Conservation (phyloP, 2,329 filamentous ascomycete species). For the Xylaria digitata region DNA sequence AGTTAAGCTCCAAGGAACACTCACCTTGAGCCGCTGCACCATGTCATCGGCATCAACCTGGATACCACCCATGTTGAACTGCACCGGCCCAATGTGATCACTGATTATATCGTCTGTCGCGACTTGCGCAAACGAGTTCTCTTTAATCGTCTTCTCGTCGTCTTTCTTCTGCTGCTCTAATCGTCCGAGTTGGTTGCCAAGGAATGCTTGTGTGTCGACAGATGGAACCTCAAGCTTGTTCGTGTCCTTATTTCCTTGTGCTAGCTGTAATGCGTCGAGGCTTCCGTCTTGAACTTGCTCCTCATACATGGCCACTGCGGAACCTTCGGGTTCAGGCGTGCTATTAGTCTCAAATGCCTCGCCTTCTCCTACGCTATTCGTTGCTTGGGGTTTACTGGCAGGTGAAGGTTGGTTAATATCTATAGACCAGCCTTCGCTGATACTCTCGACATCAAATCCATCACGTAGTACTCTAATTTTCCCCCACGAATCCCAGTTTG, state of each 20-base stretch:
- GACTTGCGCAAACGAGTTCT: slow-evolving; percentile 48
- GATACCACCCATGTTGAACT: slow-evolving; percentile 98
- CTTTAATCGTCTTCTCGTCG: slow-evolving; percentile 58
- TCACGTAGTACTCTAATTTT: slow-evolving; percentile 94
- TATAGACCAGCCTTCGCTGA: slow-evolving; percentile 86
- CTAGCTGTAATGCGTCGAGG: slow-evolving; percentile 68
- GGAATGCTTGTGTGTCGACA: slow-evolving; percentile 81
- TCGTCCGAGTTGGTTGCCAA: slow-evolving; percentile 77
- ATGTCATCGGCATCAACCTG: slow-evolving; percentile 96
- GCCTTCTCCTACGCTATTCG: slow-evolving; percentile 43
- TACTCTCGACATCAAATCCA: slow-evolving; percentile 88
- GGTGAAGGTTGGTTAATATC: slow-evolving; percentile 75
- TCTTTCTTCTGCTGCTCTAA: slow-evolving; percentile 74
- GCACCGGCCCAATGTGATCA: slow-evolving; percentile 91
- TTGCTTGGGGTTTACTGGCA: slow-evolving; percentile 46
- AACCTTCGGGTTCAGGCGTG: slow-evolving; percentile 62
- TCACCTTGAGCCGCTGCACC: slow-evolving; percentile 85
- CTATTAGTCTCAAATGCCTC: slow-evolving; percentile 45
- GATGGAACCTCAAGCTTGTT: slow-evolving; percentile 70
- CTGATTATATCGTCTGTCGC: slow-evolving; percentile 61
- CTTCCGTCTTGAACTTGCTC: slow-evolving; percentile 81
- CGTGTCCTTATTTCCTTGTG: slow-evolving; percentile 60
- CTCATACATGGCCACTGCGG: slow-evolving; percentile 79
- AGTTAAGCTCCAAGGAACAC: slow-evolving; percentile 36
- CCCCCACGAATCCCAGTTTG: slow-evolving; percentile 98